Evolutionary conservation across 164 flowering plant genomes (phyloP).

Genomic region (Amborella trichopoda): DNA sequence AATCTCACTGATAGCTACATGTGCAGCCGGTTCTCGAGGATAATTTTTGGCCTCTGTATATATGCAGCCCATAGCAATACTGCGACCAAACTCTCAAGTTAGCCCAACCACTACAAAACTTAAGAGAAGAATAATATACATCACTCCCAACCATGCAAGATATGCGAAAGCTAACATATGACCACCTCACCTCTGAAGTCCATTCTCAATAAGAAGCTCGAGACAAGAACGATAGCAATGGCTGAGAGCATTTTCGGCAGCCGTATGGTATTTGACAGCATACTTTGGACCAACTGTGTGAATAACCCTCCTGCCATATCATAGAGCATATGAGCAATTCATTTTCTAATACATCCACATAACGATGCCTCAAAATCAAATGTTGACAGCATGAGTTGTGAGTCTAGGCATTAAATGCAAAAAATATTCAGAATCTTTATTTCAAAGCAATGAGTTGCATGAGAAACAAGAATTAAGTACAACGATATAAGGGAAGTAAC

Average conservation of each 20-base stretch:
- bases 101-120: too few relatives aligned
- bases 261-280: conserved; percentile 98
- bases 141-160: too few relatives aligned
- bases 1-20: conserved; percentile 93
- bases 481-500: too few relatives aligned
- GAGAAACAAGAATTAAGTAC: too few relatives aligned
- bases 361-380: too few relatives aligned
- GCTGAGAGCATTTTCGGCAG: conserved; percentile 97
- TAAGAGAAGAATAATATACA: too few relatives aligned
- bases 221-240: conserved; percentile 98
- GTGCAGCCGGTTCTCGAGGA: conserved; percentile 99
- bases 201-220: conserved; percentile 91
- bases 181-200: conserved; percentile 61
- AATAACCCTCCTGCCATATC: conserved; percentile 66
- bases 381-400: too few relatives aligned
- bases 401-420: too few relatives aligned
- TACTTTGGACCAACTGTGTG: conserved; percentile 99
- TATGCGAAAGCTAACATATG: too few relatives aligned
- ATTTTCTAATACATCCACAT: too few relatives aligned
- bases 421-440: too few relatives aligned
- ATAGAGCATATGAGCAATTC: neutral
- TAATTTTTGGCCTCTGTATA: conserved; percentile 92
- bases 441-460: too few relatives aligned
- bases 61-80: conserved; percentile 95
- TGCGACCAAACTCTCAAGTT: conserved; percentile 45